These are phyloP conservation scores for Aspergillus aculeatinus DNA, from an alignment of 2,329 filamentous ascomycete genomes.

Conservation along the genomic window DNA sequence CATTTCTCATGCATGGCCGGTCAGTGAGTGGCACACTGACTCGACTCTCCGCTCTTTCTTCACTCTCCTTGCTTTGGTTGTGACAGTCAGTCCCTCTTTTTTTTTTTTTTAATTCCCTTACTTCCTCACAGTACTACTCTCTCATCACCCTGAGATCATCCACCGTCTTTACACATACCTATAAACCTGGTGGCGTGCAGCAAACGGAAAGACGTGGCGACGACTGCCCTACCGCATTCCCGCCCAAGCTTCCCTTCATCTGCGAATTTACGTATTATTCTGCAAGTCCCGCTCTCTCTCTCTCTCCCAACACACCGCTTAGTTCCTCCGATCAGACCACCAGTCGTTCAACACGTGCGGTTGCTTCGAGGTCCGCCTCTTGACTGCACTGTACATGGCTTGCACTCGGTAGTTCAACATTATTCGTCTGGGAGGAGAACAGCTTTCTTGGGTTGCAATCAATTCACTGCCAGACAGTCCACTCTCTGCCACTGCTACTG, in stretches of 20 bases:
- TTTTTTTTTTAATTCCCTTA: neutral
- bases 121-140: neutral
- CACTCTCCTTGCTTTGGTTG: neutral
- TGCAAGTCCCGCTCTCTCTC: slow-evolving; percentile 2
- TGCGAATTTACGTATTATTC: neutral
- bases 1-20: neutral
- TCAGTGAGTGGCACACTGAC: too few species aligned
- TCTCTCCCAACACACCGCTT: slow-evolving; percentile 16
- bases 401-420: slow-evolving; percentile 5
- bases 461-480: neutral
- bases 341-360: slow-evolving; percentile 14
- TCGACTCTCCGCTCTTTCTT: neutral
- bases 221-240: slow-evolving; percentile 5
- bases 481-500: neutral
- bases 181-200: neutral
- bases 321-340: slow-evolving; percentile 18
- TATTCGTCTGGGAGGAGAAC: slow-evolving; percentile 10
- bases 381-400: slow-evolving; percentile 16
- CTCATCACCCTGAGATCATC: neutral
- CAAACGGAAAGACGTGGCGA: slow-evolving; percentile 1
- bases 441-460: slow-evolving; percentile 14
- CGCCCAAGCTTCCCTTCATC: slow-evolving; percentile 7
- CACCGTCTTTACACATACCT: neutral
- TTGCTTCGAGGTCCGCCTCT: slow-evolving; percentile 7
- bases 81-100: neutral